phyloP scores from a whole-genome alignment of 1,284 basidiomycete species.

The Sporisorium graminicola region DNA sequence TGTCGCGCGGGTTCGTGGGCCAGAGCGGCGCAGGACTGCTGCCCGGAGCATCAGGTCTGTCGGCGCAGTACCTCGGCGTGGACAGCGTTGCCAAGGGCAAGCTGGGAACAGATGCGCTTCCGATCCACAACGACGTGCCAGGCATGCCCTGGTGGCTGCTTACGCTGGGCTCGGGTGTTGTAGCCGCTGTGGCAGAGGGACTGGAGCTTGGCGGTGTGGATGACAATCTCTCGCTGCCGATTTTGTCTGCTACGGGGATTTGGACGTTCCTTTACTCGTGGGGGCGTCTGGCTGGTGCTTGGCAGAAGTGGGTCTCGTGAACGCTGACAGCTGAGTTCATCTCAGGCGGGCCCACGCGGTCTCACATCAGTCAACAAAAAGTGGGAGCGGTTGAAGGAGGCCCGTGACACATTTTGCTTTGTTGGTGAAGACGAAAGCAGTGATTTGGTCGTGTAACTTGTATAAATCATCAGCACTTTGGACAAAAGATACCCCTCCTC shows the following conservation, averaged over 20 bases:
- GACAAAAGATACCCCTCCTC: not conserved
- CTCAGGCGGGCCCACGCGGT: too few relatives aligned
- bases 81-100: constrained; percentile 40
- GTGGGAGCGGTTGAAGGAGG: not conserved
- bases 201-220: constrained; percentile 85
- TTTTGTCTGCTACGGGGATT: constrained; percentile 86
- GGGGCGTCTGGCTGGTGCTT: constrained; percentile 44
- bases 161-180: constrained; percentile 60
- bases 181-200: constrained; percentile 70
- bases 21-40: constrained; percentile 35
- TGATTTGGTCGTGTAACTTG: not conserved
- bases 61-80: constrained; percentile 37
- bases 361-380: too few relatives aligned
- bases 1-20: constrained; percentile 40
- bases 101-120: constrained; percentile 32
- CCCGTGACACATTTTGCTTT: not conserved
- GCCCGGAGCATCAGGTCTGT: constrained; percentile 26
- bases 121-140: constrained; percentile 40
- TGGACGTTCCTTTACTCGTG: constrained; percentile 71
- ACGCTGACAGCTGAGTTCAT: not conserved
- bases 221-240: constrained; percentile 92
- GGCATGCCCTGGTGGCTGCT: constrained; percentile 62
- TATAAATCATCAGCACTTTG: not conserved
- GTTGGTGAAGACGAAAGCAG: not conserved
- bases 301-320: constrained; percentile 39